phyloP scores from a whole-genome alignment of 345 rosid genomes.

The Eutrema heterophyllum region DNA sequence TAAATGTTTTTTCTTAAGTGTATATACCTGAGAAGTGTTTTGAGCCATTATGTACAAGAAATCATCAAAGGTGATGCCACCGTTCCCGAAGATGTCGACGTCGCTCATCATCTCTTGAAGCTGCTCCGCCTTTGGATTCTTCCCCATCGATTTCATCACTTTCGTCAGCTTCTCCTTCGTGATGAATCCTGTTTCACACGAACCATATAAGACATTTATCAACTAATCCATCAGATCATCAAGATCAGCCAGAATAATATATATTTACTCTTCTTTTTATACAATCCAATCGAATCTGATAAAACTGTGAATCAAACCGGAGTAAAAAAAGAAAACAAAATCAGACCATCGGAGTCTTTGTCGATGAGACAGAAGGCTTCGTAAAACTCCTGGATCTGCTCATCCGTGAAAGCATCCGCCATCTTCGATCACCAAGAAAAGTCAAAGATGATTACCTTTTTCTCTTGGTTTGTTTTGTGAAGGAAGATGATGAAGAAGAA shows the following conservation, averaged over 20 bases:
- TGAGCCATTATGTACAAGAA: slow-evolving; percentile 36
- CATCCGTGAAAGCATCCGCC: slow-evolving; percentile 32
- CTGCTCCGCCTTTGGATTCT: slow-evolving; percentile 27
- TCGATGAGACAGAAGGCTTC: slow-evolving; percentile 36
- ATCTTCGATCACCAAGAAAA: slow-evolving; percentile 20
- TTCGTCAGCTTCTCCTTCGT: slow-evolving; percentile 27
- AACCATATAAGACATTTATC: background rate
- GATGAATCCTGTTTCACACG: slow-evolving; percentile 19
- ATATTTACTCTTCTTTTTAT: too few species aligned
- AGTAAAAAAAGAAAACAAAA: background rate
- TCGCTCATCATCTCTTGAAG: slow-evolving; percentile 31
- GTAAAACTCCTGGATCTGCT: slow-evolving; percentile 36
- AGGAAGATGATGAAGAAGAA: background rate
- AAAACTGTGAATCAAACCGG: background rate
- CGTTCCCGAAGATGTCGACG: slow-evolving; percentile 28
- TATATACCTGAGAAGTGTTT: slow-evolving; percentile 26
- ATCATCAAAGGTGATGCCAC: slow-evolving; percentile 31
- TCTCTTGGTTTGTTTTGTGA: slow-evolving; percentile 1
- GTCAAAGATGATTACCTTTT: slow-evolving; percentile 6
- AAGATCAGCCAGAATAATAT: too few species aligned
- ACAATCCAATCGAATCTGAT: background rate
- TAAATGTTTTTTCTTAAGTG: background rate
- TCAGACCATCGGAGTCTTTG: slow-evolving; percentile 30
- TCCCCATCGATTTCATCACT: slow-evolving; percentile 35
- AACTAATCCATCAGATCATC: background rate